phyloP scores from a whole-genome alignment of 2,329 filamentous ascomycete genomes.

The Bipolaris sorokiniana region DNA sequence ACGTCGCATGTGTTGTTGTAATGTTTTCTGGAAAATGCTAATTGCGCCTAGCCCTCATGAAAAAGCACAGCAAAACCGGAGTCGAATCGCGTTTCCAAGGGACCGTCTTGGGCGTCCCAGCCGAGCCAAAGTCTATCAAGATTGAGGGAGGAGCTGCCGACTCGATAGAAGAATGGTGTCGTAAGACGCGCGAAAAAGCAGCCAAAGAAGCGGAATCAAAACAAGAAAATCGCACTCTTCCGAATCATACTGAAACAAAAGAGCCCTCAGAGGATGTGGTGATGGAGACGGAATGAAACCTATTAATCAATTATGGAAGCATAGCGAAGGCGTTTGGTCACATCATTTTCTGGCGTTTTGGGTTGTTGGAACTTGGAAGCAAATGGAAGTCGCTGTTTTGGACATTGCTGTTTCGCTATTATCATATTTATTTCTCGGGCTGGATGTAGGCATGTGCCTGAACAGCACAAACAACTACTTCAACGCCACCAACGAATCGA shows the following conservation, averaged over 20 bases:
- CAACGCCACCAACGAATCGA: neutral
- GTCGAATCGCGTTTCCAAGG: conserved; percentile 86
- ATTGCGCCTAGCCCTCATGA: conserved; percentile 71
- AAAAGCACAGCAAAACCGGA: conserved; percentile 87
- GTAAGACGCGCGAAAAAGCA: conserved; percentile 39
- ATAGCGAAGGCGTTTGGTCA: conserved; percentile 46
- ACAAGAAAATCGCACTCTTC: conserved; percentile 29
- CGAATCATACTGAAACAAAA: conserved; percentile 23
- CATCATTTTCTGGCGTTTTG: conserved; percentile 23
- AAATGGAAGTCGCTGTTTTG: neutral
- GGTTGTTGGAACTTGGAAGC: neutral
- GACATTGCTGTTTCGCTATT: neutral
- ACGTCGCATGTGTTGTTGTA: conserved; percentile 13
- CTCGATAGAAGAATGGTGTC: conserved; percentile 70
- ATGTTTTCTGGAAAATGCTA: conserved; percentile 21
- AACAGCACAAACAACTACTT: neutral
- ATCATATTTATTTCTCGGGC: neutral
- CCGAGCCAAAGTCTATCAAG: conserved; percentile 72
- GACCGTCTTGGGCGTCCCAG: conserved; percentile 77
- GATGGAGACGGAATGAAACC: conserved; percentile 36
- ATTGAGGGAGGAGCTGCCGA: conserved; percentile 78
- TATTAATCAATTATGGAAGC: conserved; percentile 22
- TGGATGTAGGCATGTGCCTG: neutral
- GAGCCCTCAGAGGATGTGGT: conserved; percentile 31
- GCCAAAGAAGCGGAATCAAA: conserved; percentile 31